Base-by-base conservation (phyloP, 2,329 filamentous ascomycete genomes). In the Penicillium sp. region DNA sequence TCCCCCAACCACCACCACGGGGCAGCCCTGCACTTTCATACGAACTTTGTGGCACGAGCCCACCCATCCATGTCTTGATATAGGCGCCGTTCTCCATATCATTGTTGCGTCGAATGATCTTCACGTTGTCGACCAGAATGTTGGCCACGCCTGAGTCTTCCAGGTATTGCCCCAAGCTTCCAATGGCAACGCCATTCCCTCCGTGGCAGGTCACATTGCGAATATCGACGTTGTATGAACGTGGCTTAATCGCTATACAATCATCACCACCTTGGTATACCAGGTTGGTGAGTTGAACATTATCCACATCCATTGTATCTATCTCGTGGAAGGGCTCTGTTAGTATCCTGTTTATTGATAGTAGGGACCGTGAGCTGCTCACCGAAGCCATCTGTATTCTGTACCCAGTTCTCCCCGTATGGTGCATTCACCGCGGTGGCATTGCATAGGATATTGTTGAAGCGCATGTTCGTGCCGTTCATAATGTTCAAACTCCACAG, bases 181-280 rank as follows among this genome's bases (percentile, higher is more conserved):
- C 83, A 39, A 79, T 77, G 5, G 83, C 82, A 27, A 77, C 77
- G 51, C 77, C 77, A 57, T 85, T 85, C 3, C 82, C 82, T 13
- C 80, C 79, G 43, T 77, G 75, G 54, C 84, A 90, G 57, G 75
- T 77, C 7, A 78, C 63, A 67, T 84, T 88, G 55, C 82, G 79
- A 55, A 80, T 71, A 35, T 75, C 72, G 58, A 82, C 79, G 63
- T 87, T 85, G 71, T 84, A 80, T 56, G 84, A 86, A 72, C 88
- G 80, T 43, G 82, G 78, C 73, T 89, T 90, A 59, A 80, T 78
- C 41, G 82, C 81, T 26, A 86, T 81, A 71, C 88, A 91, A 55
- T 83, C 75, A 67, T 81, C 87, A 64, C 86, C 82, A 10, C 82
- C 82, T 70, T 83, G 80, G 62, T 83, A 85, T 6, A 75, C 70